phyloP scores from a whole-genome alignment of 257 asterid genomes.

The Linderniella brevidens region DNA sequence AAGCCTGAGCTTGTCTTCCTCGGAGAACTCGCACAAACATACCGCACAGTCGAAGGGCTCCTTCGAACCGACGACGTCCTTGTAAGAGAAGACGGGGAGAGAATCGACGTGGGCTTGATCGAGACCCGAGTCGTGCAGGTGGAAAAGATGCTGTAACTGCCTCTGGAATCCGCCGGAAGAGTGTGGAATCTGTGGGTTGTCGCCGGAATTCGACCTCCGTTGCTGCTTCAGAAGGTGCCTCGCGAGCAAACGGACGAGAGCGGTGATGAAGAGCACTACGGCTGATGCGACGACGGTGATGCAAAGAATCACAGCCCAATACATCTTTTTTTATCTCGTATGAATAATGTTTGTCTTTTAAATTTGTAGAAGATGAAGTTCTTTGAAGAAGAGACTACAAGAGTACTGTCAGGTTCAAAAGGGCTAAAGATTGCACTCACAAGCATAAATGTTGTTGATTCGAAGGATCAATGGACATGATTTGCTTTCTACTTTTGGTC shows the following conservation, averaged over 20 bases:
- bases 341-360: too few relatives aligned
- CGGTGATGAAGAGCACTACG: constrained; percentile 34
- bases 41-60: constrained; percentile 67
- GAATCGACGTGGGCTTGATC: constrained; percentile 49
- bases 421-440: too few relatives aligned
- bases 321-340: constrained; percentile 14
- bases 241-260: constrained; percentile 29
- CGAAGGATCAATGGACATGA: neutral
- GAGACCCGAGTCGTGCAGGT: constrained; percentile 49
- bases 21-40: constrained; percentile 45
- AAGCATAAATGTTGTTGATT: too few relatives aligned
- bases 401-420: too few relatives aligned
- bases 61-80: constrained; percentile 32
- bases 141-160: constrained; percentile 46
- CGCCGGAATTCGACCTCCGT: constrained; percentile 11
- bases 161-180: constrained; percentile 37
- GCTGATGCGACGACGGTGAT: constrained; percentile 25
- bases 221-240: constrained; percentile 24
- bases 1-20: constrained; percentile 30
- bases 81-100: constrained; percentile 40
- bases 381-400: too few relatives aligned
- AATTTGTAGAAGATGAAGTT: too few relatives aligned
- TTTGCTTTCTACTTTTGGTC: constrained; percentile 6
- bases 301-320: constrained; percentile 30
- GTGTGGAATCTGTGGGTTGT: constrained; percentile 24